Evolutionary conservation across 495 filamentous ascomycete species (phyloP).

Genomic region (Apodospora peruviana): DNA sequence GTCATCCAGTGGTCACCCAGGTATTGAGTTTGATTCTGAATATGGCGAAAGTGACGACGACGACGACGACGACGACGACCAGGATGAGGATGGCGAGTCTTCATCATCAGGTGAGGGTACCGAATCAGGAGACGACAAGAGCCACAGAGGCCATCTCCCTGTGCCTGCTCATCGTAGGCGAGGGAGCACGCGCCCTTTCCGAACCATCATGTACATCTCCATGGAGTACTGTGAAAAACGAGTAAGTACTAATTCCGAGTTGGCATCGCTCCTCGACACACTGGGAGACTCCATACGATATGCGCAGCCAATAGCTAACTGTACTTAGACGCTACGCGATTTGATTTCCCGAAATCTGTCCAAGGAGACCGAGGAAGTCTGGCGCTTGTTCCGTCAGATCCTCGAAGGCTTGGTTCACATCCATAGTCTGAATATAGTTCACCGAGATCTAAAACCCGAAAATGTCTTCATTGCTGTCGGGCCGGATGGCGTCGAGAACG

Average conservation of each 20-base stretch:
- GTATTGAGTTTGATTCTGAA: slow-evolving; percentile 75
- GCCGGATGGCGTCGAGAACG: slow-evolving; percentile 71
- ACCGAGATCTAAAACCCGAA: slow-evolving; percentile 96
- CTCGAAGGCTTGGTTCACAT: slow-evolving; percentile 88
- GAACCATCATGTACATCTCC: slow-evolving; percentile 44
- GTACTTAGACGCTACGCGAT: slow-evolving; percentile 71
- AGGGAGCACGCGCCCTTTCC: slow-evolving; percentile 28
- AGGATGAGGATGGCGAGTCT: slow-evolving; percentile 22
- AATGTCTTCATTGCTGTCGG: slow-evolving; percentile 77
- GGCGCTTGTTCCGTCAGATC: slow-evolving; percentile 88
- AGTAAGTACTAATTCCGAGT: slow-evolving; percentile 39
- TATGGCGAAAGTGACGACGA: slow-evolving; percentile 50
- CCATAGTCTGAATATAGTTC: slow-evolving; percentile 86
- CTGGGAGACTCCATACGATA: no score
- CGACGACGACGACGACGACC: slow-evolving; percentile 26
- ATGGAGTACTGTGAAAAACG: slow-evolving; percentile 98
- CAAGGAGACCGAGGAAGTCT: slow-evolving; percentile 68
- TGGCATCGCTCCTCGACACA: not conserved
- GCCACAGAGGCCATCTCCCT: not conserved
- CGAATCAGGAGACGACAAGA: slow-evolving; percentile 10
- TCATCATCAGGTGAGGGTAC: slow-evolving; percentile 19
- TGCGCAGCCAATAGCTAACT: slow-evolving; percentile 7
- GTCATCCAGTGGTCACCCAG: slow-evolving; percentile 74
- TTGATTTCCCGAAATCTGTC: slow-evolving; percentile 73
- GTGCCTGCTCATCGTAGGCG: slow-evolving; percentile 8